These are phyloP conservation scores for Trichophyton verrucosum DNA, from an alignment of 2,329 filamentous ascomycete species.

Conservation along the genomic window DNA sequence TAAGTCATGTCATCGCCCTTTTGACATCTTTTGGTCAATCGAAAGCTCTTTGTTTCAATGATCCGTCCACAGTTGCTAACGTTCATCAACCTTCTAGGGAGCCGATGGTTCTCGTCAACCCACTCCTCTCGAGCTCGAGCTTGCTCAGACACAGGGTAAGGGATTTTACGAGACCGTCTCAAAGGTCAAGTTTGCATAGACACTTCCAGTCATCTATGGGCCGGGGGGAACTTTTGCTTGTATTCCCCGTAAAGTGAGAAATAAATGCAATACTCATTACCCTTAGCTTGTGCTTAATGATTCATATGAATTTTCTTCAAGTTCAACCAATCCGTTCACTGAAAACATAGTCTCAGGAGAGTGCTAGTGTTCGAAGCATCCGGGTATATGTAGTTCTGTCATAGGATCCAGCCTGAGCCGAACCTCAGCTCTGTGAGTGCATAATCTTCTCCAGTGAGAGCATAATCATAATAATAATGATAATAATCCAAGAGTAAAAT, in stretches of 20 bases:
- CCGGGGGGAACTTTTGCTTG: not conserved
- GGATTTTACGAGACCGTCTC: constrained; percentile 64
- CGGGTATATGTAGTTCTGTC: no score
- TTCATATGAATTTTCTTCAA: not conserved
- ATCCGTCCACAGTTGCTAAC: constrained; percentile 6
- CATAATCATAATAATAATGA: not conserved
- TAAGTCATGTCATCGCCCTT: constrained; percentile 27
- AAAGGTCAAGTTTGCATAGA: constrained; percentile 54
- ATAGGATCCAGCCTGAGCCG: not conserved
- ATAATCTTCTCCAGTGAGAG: not conserved
- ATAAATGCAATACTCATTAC: not conserved
- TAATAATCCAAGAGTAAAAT: not conserved
- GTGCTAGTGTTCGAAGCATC: no score
- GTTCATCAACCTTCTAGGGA: constrained; percentile 25
- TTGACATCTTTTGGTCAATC: not conserved
- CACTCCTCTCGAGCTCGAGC: constrained; percentile 56
- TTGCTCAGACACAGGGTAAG: constrained; percentile 76
- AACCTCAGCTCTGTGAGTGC: not conserved
- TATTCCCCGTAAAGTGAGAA: not conserved
- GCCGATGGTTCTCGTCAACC: constrained; percentile 78
- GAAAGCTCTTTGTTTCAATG: not conserved
- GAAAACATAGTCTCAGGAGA: not conserved
- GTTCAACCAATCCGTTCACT: not conserved
- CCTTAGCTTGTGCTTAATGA: not conserved
- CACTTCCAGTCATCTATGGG: not conserved